A percentile compares a stretch with the other conserved stretches of the same genome.
phyloP scores from a whole-genome alignment of 2,329 filamentous ascomycete species.

The Phyllachora maydis region DNA sequence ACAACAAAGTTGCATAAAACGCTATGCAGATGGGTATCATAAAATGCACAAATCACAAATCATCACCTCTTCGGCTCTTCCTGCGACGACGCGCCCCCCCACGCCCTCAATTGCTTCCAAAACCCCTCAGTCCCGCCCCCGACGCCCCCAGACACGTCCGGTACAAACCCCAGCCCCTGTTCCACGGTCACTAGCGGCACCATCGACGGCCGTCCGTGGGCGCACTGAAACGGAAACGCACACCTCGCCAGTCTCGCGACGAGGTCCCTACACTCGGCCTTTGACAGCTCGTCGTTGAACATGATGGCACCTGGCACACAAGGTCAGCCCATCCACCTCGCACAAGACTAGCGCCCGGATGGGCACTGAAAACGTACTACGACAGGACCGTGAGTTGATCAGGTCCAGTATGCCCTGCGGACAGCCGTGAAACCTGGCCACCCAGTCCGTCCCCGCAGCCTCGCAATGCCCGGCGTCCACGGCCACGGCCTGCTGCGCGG shows the following conservation, averaged over 20 bases:
- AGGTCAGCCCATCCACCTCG: constrained; percentile 1
- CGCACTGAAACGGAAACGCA: constrained; percentile 63
- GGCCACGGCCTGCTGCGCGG: neutral
- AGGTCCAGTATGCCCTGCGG: constrained; percentile 59
- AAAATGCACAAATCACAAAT: no score
- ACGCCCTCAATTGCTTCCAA: no score
- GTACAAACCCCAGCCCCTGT: no score
- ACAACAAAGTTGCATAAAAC: no score
- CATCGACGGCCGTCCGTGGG: constrained; percentile 54
- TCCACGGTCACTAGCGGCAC: constrained; percentile 36
- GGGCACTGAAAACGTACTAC: constrained; percentile 34
- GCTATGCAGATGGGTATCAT: no score
- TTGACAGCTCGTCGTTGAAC: constrained; percentile 55
- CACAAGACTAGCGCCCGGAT: no score
- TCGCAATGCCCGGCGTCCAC: neutral
- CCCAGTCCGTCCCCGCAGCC: constrained; percentile 22
- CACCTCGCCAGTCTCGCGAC: constrained; percentile 37
- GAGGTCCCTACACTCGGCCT: constrained; percentile 34
- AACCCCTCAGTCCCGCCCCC: no score
- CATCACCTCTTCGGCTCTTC: no score
- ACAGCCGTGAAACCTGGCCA: constrained; percentile 43
- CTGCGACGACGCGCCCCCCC: no score
- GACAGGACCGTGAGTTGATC: constrained; percentile 55
- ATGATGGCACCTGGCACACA: constrained; percentile 41
- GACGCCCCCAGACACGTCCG: no score